These are phyloP conservation scores for Fusarium sp. DNA, from an alignment of 2,329 filamentous ascomycete species.

Conservation along the genomic window DNA sequence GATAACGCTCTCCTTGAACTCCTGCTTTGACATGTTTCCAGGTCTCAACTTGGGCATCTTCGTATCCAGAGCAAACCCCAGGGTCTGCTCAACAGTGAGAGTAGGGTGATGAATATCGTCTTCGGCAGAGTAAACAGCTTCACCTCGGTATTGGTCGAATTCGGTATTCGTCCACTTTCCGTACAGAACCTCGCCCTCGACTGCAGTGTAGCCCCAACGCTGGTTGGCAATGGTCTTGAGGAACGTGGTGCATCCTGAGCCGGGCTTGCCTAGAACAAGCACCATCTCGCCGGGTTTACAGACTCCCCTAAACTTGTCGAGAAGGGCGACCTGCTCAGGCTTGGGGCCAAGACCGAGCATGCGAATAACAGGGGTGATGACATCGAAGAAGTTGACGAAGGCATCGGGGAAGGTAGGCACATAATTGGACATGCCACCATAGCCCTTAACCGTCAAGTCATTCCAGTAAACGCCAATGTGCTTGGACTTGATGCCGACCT, in stretches of 20 bases:
- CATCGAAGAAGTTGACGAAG: conserved; percentile 80
- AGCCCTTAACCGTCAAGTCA: conserved; percentile 78
- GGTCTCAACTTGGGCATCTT: conserved; percentile 87
- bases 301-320: conserved; percentile 77
- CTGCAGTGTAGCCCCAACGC: conserved; percentile 65
- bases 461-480: conserved; percentile 86
- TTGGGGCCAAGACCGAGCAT: conserved; percentile 75
- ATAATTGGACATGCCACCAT: conserved; percentile 79
- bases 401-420: conserved; percentile 82
- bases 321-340: conserved; percentile 76
- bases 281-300: conserved; percentile 89
- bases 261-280: conserved; percentile 81
- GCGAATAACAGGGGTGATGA: conserved; percentile 72
- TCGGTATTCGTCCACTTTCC: conserved; percentile 78
- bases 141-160: conserved; percentile 81
- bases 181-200: conserved; percentile 78
- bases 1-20: conserved; percentile 82
- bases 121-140: conserved; percentile 83
- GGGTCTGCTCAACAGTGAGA: conserved; percentile 87
- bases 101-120: conserved; percentile 89
- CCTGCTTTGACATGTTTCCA: conserved; percentile 75
- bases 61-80: conserved; percentile 85
- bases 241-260: conserved; percentile 77
- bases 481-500: conserved; percentile 84
- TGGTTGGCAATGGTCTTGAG: conserved; percentile 77